phyloP scores from a whole-genome alignment of 2,329 filamentous ascomycete species.

The Clathrospora elynae region DNA sequence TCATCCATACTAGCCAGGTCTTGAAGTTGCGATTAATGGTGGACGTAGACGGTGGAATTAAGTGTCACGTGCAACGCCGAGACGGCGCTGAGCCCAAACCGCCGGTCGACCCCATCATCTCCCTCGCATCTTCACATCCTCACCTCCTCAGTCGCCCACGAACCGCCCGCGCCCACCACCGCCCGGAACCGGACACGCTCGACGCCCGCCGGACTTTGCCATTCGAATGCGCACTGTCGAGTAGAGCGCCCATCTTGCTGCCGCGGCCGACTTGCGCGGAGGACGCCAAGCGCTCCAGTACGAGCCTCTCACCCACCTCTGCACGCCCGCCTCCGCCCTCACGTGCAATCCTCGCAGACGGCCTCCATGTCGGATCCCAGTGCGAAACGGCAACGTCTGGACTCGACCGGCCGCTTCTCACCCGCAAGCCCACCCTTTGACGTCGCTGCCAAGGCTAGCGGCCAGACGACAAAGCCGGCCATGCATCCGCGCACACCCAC shows the following conservation, averaged over 20 bases:
- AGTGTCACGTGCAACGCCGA: constrained; percentile 18
- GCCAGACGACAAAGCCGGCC: constrained; percentile 49
- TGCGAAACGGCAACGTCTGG: constrained; percentile 49
- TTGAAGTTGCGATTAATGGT: constrained; percentile 15
- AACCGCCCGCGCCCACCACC: constrained; percentile 13
- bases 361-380: constrained; percentile 44
- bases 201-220: constrained; percentile 13
- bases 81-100: constrained; percentile 20
- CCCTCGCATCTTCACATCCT: constrained; percentile 20
- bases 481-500: constrained; percentile 56
- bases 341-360: constrained; percentile 13
- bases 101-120: constrained; percentile 19
- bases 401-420: constrained; percentile 50
- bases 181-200: constrained; percentile 4
- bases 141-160: constrained; percentile 20
- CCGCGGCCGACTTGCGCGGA: constrained; percentile 40
- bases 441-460: constrained; percentile 45
- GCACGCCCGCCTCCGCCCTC: constrained; percentile 21
- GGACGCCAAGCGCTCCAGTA: constrained; percentile 35
- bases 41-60: constrained; percentile 8
- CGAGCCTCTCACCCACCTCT: constrained; percentile 28
- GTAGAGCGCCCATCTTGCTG: constrained; percentile 31
- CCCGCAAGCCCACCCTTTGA: constrained; percentile 53
- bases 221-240: constrained; percentile 41
- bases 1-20: constrained; percentile 44